These are phyloP conservation scores for Volvox carteri DNA, from an alignment of 163 green algal species.

Conservation along the genomic window DNA sequence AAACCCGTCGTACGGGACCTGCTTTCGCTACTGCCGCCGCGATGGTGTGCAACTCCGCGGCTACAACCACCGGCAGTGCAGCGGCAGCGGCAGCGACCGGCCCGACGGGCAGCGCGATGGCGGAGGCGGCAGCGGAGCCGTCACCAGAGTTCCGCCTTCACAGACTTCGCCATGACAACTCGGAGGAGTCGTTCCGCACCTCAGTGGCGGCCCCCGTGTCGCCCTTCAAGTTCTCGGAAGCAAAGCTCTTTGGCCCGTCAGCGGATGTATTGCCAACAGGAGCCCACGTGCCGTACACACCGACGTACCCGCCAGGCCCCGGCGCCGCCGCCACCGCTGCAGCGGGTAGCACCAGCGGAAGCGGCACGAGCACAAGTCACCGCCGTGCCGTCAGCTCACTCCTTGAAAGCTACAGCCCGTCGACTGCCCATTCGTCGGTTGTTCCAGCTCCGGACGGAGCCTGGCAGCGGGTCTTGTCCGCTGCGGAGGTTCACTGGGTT, in stretches of 20 bases:
- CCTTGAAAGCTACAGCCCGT: neutral
- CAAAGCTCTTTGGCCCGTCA: neutral
- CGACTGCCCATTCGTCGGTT: too few species aligned
- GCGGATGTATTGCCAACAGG: neutral
- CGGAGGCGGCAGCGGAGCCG: neutral
- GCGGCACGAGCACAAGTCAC: too few species aligned
- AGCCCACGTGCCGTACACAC: neutral
- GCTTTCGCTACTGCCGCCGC: neutral
- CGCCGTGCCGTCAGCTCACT: neutral
- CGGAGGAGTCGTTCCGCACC: neutral
- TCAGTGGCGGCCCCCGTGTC: neutral
- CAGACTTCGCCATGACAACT: neutral
- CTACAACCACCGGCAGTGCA: neutral
- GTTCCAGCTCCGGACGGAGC: too few species aligned
- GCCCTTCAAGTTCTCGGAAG: neutral
- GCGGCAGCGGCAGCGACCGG: neutral
- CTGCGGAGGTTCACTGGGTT: too few species aligned
- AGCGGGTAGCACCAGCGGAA: neutral
- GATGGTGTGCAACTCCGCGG: neutral
- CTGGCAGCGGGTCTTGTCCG: too few species aligned
- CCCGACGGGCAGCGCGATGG: neutral
- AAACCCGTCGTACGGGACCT: too few species aligned
- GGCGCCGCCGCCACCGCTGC: neutral
- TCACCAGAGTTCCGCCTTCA: neutral
- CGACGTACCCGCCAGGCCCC: neutral